Evolutionary conservation across 2,329 filamentous ascomycete species (phyloP), one percentile per base, ranked within the genome.

Genomic region (Aspergillus fijiensis): DNA sequence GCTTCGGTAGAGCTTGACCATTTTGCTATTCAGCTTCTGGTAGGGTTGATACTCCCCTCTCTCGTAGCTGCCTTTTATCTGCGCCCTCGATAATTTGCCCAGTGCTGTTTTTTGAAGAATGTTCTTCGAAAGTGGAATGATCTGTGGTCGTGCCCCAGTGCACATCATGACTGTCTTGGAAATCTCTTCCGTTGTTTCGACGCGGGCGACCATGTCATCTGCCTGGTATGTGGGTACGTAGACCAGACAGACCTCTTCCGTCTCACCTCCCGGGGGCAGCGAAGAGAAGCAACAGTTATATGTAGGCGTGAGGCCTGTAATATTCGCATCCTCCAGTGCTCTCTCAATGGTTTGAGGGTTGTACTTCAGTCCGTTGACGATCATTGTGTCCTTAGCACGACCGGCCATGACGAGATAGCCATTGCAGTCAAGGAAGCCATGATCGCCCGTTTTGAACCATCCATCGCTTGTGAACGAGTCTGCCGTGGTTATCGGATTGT

Each of bases 361-460:
- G 39, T 76, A 71, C 23, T 82, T 83, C 53, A 81, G 69, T 0
- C 80, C 80, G 60, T 83, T 83, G 60, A 83, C 73, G 58, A 76
- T 81, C 42, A 83, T 74, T 3, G 70, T 63, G 12, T 83, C 81
- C 60, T 81, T 81, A 23, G 51, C 42, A 14, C 64, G 53, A 19
- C 67, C 65, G 7, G 49, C 27, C 19, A 69, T 51, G 6, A 39
- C 42, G 4, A 69, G 55, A 48, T 57, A 27, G 2, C 67, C 65
- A 5, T 31, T 49, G 9, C 45, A 25, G 42, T 65, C 62, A n/a
- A 67, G 57, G 4, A 19, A 55, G 3, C 35, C 67, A n/a, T 49
- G 39, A 33, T 69, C 67, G 0, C 67, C 67, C 3, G 74, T 75
- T 29, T 61, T 67, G 55, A 74, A 75, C 74, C 72, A 76, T 10